These are phyloP conservation scores for Talaromyces rugulosus DNA, from an alignment of 2,329 filamentous ascomycete species.

Conservation along the genomic window DNA sequence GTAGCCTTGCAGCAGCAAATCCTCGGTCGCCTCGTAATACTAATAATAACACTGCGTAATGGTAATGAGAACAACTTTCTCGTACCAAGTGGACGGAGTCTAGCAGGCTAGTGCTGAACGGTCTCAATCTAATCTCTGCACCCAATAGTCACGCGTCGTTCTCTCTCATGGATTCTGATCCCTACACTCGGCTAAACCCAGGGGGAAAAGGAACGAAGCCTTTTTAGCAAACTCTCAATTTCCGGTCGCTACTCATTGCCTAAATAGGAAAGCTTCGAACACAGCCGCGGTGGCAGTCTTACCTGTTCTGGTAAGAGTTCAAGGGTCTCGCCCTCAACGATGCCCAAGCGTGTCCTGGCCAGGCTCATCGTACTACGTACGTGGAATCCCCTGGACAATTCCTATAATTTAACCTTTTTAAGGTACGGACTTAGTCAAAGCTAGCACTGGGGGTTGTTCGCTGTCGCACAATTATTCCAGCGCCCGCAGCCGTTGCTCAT, in stretches of 20 bases:
- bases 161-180: background rate
- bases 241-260: background rate
- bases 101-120: background rate
- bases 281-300: background rate
- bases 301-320: background rate
- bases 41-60: no score
- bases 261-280: background rate
- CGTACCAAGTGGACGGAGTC: background rate
- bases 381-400: background rate
- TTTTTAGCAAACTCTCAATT: background rate
- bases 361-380: background rate
- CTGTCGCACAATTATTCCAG: background rate
- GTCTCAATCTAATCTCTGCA: background rate
- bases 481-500: background rate
- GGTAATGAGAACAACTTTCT: no score
- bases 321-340: background rate
- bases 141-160: background rate
- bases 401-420: background rate
- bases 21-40: background rate
- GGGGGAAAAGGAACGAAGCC: background rate
- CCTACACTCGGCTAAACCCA: background rate
- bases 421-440: background rate
- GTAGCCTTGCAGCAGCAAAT: no score
- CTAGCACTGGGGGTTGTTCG: no score
- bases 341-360: no score